A percentile compares a stretch with the other conserved stretches of the same genome.
Conservation (phyloP, 2,329 filamentous ascomycete genomes). For the Phaeosphaeriaceae sp. region DNA sequence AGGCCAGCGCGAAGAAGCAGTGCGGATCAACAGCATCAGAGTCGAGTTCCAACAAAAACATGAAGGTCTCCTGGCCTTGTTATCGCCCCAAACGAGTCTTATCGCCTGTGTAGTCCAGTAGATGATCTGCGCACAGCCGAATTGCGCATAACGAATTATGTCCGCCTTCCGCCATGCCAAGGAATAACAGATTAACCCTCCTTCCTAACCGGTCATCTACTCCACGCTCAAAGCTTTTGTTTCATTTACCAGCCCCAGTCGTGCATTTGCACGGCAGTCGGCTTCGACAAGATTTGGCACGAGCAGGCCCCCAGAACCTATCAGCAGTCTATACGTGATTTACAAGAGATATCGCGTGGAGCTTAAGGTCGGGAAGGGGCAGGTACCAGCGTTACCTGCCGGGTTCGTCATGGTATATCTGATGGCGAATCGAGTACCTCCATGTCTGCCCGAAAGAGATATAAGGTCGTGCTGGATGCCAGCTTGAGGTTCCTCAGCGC, state of each 20-base stretch:
- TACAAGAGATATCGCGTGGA: constrained; percentile 17
- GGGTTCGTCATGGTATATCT: constrained; percentile 26
- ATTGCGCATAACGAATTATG: background rate
- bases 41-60: background rate
- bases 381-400: constrained; percentile 39
- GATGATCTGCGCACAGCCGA: background rate
- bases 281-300: constrained; percentile 29
- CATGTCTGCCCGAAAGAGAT: constrained; percentile 10
- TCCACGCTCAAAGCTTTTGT: constrained; percentile 34
- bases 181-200: constrained; percentile 36
- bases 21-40: background rate
- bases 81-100: constrained; percentile 17
- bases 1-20: background rate
- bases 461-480: constrained; percentile 25
- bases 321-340: constrained; percentile 15
- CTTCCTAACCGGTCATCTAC: constrained; percentile 38
- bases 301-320: constrained; percentile 22
- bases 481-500: background rate
- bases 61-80: background rate
- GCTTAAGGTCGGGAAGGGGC: constrained; percentile 30
- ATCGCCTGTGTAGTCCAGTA: background rate
- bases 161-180: constrained; percentile 27
- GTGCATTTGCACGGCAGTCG: constrained; percentile 21
- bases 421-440: constrained; percentile 16
- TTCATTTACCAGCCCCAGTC: constrained; percentile 43